These are phyloP conservation scores for Endogone sp. DNA, from an alignment of 192 early-diverging fungal species.

Conservation along the genomic window DNA sequence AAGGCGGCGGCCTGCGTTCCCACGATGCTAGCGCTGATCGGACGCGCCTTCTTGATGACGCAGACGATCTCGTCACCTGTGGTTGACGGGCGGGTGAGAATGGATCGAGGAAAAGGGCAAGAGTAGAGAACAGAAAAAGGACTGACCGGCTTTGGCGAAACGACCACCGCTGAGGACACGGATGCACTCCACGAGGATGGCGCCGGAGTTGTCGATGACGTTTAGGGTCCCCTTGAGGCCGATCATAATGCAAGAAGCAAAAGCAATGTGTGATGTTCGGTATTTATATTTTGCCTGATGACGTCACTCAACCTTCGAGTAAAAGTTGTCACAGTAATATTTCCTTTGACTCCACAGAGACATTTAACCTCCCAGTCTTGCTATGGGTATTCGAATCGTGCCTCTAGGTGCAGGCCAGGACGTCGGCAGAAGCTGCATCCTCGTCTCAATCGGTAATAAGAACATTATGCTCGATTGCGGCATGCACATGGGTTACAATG, in stretches of 20 bases:
- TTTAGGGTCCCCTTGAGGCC: constrained; percentile 77
- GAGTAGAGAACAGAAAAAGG: not conserved
- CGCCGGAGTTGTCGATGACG: constrained; percentile 98
- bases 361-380: too few relatives aligned
- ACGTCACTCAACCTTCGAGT: too few relatives aligned
- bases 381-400: not conserved
- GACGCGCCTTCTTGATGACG: constrained; percentile 90
- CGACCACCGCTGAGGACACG: constrained; percentile 80
- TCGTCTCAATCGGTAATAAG: constrained; percentile 73
- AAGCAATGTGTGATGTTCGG: too few relatives aligned
- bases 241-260: too few relatives aligned
- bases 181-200: constrained; percentile 91
- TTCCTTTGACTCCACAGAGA: too few relatives aligned
- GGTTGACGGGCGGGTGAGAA: constrained; percentile 12
- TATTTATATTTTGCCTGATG: too few relatives aligned
- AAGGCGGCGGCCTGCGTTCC: constrained; percentile 50
- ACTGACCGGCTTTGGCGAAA: constrained; percentile 58
- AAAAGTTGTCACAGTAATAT: too few relatives aligned
- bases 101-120: not conserved
- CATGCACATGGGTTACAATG: constrained; percentile 94
- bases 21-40: constrained; percentile 54
- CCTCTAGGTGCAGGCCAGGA: constrained; percentile 71
- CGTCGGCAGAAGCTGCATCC: constrained; percentile 80
- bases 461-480: constrained; percentile 92
- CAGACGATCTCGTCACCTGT: constrained; percentile 93